Evolutionary conservation across 2,329 filamentous ascomycete species (phyloP).

Genomic region (Grosmannia clavigera): DNA sequence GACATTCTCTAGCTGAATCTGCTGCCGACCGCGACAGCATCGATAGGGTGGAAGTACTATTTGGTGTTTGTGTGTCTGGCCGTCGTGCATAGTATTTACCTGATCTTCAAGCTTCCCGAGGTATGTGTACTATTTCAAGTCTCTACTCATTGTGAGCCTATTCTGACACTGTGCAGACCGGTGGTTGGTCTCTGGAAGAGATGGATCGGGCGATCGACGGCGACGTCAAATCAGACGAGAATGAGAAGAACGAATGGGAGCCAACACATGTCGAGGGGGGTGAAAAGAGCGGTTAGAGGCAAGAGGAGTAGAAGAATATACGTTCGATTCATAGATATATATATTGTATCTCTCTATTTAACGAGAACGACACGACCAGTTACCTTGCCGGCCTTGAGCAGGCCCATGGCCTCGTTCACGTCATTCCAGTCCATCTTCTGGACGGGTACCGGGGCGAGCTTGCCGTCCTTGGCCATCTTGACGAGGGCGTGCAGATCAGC

Average conservation of each 20-base stretch:
- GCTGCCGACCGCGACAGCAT: background rate
- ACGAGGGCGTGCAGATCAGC: constrained; percentile 1
- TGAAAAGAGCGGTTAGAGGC: background rate
- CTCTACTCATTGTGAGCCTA: background rate
- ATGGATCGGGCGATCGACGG: background rate
- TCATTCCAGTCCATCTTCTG: constrained; percentile 4
- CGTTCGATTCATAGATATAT: background rate
- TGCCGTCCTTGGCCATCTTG: background rate
- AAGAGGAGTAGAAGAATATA: too few species aligned
- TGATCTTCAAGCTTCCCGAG: background rate
- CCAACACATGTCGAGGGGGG: background rate
- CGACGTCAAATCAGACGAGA: background rate
- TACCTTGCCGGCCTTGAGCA: constrained; percentile 4
- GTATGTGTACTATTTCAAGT: background rate
- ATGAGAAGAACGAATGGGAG: background rate
- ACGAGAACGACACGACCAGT: constrained; percentile 2
- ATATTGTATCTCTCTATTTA: background rate
- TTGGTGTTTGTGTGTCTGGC: constrained; percentile 2
- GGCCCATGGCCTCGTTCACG: constrained; percentile 6
- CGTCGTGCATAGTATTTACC: background rate
- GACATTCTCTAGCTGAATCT: constrained; percentile 1
- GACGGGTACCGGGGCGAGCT: constrained; percentile 1
- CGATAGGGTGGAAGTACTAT: constrained; percentile 5
- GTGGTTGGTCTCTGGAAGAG: background rate
- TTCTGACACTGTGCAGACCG: background rate